phyloP scores from a whole-genome alignment of 164 flowering plant genomes.

The Aristolochia fimbriata region DNA sequence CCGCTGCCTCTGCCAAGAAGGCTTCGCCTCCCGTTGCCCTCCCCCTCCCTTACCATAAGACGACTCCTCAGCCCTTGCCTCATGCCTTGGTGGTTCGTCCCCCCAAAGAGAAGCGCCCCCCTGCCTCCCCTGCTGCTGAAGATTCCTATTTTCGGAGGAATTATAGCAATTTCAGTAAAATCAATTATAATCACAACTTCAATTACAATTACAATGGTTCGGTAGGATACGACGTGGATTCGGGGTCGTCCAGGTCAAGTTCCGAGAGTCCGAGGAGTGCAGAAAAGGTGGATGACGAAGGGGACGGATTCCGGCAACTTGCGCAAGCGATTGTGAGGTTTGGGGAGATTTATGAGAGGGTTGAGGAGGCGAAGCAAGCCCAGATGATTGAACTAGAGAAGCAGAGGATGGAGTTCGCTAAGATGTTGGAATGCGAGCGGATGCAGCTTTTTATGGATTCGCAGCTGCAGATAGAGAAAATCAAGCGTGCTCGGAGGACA shows the following conservation, averaged over 20 bases:
- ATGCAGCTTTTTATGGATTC: slow-evolving; percentile 79
- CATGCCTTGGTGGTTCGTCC: slow-evolving; percentile 18
- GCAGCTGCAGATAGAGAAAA: slow-evolving; percentile 72
- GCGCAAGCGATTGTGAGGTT: slow-evolving; percentile 61
- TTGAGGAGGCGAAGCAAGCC: slow-evolving; percentile 63
- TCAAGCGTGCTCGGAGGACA: slow-evolving; percentile 50
- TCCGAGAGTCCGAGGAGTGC: slow-evolving; percentile 22
- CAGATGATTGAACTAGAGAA: slow-evolving; percentile 81
- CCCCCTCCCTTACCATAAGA: slow-evolving; percentile 24
- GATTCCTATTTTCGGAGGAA: slow-evolving; percentile 33
- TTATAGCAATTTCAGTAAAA: slow-evolving; percentile 7
- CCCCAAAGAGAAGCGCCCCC: slow-evolving; percentile 18
- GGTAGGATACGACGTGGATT: slow-evolving; percentile 28
- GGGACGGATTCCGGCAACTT: slow-evolving; percentile 41
- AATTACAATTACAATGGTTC: slow-evolving; percentile 42
- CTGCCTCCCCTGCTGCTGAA: slow-evolving; percentile 11
- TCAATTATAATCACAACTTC: slow-evolving; percentile 8
- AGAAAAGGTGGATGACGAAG: slow-evolving; percentile 27
- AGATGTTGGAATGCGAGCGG: slow-evolving; percentile 70
- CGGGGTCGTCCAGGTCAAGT: slow-evolving; percentile 16
- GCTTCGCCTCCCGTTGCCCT: slow-evolving; percentile 31
- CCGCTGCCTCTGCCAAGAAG: slow-evolving; percentile 1
- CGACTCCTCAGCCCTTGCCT: slow-evolving; percentile 6
- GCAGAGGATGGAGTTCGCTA: slow-evolving; percentile 72
- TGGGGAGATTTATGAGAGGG: slow-evolving; percentile 68